Conservation (phyloP, 2,329 filamentous ascomycete genomes). For the Aspergillus melleus region DNA sequence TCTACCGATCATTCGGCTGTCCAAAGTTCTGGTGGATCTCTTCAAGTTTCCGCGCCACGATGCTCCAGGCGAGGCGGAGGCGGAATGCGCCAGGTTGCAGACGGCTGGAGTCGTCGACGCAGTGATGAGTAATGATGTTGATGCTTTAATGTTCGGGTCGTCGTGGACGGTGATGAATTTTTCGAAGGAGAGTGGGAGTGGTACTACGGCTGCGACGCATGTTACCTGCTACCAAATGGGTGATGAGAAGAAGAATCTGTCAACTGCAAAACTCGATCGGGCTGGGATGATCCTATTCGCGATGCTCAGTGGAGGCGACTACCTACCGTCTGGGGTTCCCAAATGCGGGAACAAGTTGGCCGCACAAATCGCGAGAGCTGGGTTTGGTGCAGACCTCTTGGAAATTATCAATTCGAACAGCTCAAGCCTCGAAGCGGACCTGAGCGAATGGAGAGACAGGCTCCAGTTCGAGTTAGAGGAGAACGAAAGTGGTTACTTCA, state of each 20-base stretch:
- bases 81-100: slow-evolving; percentile 88
- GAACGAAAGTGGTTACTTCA: slow-evolving; percentile 81
- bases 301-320: slow-evolving; percentile 93
- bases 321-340: slow-evolving; percentile 81
- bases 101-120: slow-evolving; percentile 81
- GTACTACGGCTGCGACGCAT: slow-evolving; percentile 69
- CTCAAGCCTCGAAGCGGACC: slow-evolving; percentile 26
- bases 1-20: slow-evolving; percentile 69
- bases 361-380: slow-evolving; percentile 84
- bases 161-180: slow-evolving; percentile 76
- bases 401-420: slow-evolving; percentile 56
- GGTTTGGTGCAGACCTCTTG: slow-evolving; percentile 74
- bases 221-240: slow-evolving; percentile 73
- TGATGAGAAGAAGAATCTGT: slow-evolving; percentile 12
- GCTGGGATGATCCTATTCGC: slow-evolving; percentile 94
- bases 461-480: slow-evolving; percentile 75
- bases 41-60: slow-evolving; percentile 84
- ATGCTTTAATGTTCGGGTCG: slow-evolving; percentile 96
- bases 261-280: slow-evolving; percentile 60
- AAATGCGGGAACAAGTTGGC: slow-evolving; percentile 86
- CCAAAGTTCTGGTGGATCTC: slow-evolving; percentile 77
- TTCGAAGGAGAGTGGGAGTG: slow-evolving; percentile 69
- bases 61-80: slow-evolving; percentile 92
- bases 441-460: slow-evolving; percentile 69
- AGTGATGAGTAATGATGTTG: slow-evolving; percentile 93